A percentile compares a stretch with the other conserved stretches of the same genome.
Conservation (phyloP, 2,329 filamentous ascomycete species). For the Nemania abortiva region DNA sequence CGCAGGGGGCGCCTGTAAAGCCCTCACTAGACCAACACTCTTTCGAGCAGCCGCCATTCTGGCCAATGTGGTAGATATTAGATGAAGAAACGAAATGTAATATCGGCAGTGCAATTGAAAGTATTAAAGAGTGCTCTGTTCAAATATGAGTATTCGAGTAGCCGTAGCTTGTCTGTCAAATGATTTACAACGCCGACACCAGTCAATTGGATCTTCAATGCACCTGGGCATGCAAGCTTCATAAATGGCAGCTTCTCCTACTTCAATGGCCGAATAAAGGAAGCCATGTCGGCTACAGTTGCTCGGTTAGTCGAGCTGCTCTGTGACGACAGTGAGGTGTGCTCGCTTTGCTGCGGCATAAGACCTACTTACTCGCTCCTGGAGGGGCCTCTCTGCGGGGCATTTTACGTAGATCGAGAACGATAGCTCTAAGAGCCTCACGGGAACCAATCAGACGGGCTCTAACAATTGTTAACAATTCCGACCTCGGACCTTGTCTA, state of each 20-base stretch:
- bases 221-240: constrained; percentile 15
- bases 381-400: constrained; percentile 30
- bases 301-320: constrained; percentile 29
- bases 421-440: neutral
- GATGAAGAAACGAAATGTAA: neutral
- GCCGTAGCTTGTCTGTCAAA: neutral
- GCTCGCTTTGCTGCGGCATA: constrained; percentile 44
- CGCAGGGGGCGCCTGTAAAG: constrained; percentile 39
- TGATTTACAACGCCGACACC: neutral
- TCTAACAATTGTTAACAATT: constrained; percentile 16
- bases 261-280: constrained; percentile 36
- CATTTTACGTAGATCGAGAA: constrained; percentile 5
- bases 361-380: constrained; percentile 16
- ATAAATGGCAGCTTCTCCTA: constrained; percentile 22
- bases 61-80: neutral
- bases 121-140: neutral
- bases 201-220: neutral
- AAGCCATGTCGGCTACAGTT: constrained; percentile 29
- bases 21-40: constrained; percentile 44
- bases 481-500: constrained; percentile 31
- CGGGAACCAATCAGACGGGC: constrained; percentile 23
- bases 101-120: neutral
- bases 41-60: constrained; percentile 44
- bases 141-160: no score
- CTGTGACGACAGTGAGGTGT: constrained; percentile 15